Base-by-base conservation (phyloP, 2,329 filamentous ascomycete species). In the Chalara sp. region DNA sequence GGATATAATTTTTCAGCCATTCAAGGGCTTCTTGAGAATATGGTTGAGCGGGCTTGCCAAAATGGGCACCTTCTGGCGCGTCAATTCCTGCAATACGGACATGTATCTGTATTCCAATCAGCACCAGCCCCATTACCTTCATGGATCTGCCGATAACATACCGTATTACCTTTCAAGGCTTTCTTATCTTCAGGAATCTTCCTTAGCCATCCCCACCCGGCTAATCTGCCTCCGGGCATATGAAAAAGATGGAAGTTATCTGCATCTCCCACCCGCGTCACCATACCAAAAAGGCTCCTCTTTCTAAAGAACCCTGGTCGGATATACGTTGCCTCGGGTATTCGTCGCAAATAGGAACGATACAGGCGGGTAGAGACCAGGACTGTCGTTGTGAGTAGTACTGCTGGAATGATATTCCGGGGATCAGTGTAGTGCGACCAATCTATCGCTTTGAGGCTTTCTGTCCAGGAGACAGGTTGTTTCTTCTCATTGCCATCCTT, bases 191-290 rank as follows among this genome's bases (percentile, higher is more conserved):
- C 76, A 1, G 90, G 91, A 6, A 96, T 77, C 52, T 71, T 83
- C 62, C 89, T 76, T 56, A 93, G 64, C 89, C 89, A 95, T n/a
- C 87, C 90, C 93, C 93, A 99, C 48, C 93, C 93, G 8, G 86
- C 78, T 47, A 91, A 68, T 58, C 83, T 78, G 8, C 93, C 93
- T n/a, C 92, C 92, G 0, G 93, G 93, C 0, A 90, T 97, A 68
- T 99, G 93, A 67, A 86, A 99, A 45, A 99, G 68, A 60, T 93
- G 86, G 67, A 99, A 96, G 65, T 92, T 92, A 69, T 99, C 93
- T 4, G 90, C 95, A 75, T 99, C 93, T 41, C 95, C 93, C 29
- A 99, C 93, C 60, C 87, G 90, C 10, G 92, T 96, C 41, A 97
- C 93, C 55, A 79, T 80, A 11, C 93, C 93, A 60, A 92, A 86